These are phyloP conservation scores for Paradendryphiella salina DNA, from an alignment of 2,329 filamentous ascomycete species.

Conservation along the genomic window DNA sequence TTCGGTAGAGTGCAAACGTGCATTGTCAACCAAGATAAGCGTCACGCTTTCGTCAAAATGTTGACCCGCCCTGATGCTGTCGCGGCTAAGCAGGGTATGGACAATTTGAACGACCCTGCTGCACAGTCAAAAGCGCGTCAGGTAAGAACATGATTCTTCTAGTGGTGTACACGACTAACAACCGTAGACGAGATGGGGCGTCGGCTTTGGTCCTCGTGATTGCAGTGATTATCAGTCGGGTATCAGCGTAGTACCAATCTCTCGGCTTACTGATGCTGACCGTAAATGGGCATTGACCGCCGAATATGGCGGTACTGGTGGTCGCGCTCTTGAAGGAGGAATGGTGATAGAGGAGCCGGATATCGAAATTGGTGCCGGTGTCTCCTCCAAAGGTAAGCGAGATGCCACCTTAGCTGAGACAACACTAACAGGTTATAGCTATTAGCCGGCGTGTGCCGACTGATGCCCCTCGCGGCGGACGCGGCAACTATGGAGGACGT, in stretches of 20 bases:
- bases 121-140: slow-evolving; percentile 64
- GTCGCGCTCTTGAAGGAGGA: slow-evolving; percentile 74
- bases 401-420: background rate
- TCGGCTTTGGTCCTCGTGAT: slow-evolving; percentile 94
- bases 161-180: slow-evolving; percentile 20
- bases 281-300: slow-evolving; percentile 96
- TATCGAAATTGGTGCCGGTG: slow-evolving; percentile 96
- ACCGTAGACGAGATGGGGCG: slow-evolving; percentile 88
- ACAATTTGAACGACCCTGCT: slow-evolving; percentile 72
- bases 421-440: slow-evolving; percentile 29
- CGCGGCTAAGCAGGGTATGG: slow-evolving; percentile 82
- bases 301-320: slow-evolving; percentile 89
- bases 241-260: slow-evolving; percentile 89
- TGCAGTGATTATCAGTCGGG: slow-evolving; percentile 95
- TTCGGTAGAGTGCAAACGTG: slow-evolving; percentile 93
- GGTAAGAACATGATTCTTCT: slow-evolving; percentile 29
- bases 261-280: slow-evolving; percentile 91
- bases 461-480: slow-evolving; percentile 34
- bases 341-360: slow-evolving; percentile 96
- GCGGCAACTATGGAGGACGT: slow-evolving; percentile 11
- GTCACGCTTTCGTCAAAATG: slow-evolving; percentile 99
- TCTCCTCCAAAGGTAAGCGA: slow-evolving; percentile 78
- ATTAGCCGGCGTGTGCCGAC: slow-evolving; percentile 45
- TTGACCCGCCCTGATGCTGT: slow-evolving; percentile 84
- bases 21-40: slow-evolving; percentile 97